Evolutionary conservation across 179 eudicot species (phyloP).

Genomic region (Camellia oleifera): DNA sequence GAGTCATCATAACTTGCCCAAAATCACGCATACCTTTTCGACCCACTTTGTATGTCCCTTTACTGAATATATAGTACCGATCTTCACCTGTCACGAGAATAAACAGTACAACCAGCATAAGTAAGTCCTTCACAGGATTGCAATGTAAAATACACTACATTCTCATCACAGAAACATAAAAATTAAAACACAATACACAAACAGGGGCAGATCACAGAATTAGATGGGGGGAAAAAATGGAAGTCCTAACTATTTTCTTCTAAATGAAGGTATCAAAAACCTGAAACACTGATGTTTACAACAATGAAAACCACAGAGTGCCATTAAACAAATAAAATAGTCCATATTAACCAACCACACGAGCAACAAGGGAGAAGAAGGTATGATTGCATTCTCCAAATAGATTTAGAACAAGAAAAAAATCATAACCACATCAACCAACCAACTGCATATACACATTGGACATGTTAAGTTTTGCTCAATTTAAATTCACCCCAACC

Average conservation of each 20-base stretch:
- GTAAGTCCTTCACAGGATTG: neutral
- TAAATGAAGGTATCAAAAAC: neutral
- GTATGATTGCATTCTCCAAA: neutral
- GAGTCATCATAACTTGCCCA: too few relatives aligned
- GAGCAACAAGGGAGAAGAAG: neutral
- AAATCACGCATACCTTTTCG: conserved; percentile 66
- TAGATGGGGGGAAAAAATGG: too few relatives aligned
- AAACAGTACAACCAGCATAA: conserved; percentile 19
- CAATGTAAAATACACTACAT: neutral
- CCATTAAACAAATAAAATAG: neutral
- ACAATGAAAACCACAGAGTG: neutral
- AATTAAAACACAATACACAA: neutral
- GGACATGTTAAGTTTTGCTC: too few relatives aligned
- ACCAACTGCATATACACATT: neutral
- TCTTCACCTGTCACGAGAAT: conserved; percentile 62
- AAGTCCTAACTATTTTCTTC: too few relatives aligned
- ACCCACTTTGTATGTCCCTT: conserved; percentile 93
- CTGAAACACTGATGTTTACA: neutral
- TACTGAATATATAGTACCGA: conserved; percentile 65
- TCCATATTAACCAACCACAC: neutral
- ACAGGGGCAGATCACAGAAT: neutral
- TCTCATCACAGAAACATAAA: conserved; percentile 1
- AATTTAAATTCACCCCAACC: too few relatives aligned
- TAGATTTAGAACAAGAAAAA: too few relatives aligned
- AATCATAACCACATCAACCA: neutral